Evolutionary conservation across 352 stramenopile genomes (phyloP), one percentile per base, ranked within the genome.

Genomic region (Globisporangium heterothallicum): DNA sequence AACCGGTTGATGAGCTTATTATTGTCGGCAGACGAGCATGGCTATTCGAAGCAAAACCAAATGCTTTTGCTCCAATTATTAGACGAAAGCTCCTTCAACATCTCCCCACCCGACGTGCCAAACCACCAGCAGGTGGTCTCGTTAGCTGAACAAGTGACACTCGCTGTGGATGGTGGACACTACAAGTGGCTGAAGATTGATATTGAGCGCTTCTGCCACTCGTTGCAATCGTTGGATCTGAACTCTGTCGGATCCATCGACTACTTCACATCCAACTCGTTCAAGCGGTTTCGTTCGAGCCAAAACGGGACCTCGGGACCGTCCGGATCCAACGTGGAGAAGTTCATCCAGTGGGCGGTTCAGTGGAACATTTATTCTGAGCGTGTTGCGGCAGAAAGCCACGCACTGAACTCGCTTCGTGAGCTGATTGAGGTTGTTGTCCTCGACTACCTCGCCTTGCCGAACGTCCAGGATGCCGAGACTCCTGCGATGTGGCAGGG

Each of bases 301-400:
- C 59, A 60, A 14, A 63, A 68, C 32, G 65, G 62, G 8, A 25
- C 13, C 46, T 47, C 34, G 9, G 68, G 52, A 38, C 49, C 68
- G 24, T 78, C 74, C 13, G 64, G 68, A 22, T 63, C 64, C 40
- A 66, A 58, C 16, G 63, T 69, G 26, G 61, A 86, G 27, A 48
- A 66, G 42, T 72, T 90, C 45, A 55, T 94, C 25, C 70, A 86
- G 53, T 94, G 83, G 83, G 78, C 83, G 7, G 72, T 92, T 24
- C 68, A 85, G 38, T 94, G 83, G 83, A 94, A 94, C 48, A 64
- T 84, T 24, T 94, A 89, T 56, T 94, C 83, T 26, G 83, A 94
- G 44, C 75, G 78, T 19, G 76, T 94, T 49, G 78, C 78, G 7
- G 83, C 81, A 9, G 80, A 92, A 54, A 91, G 78, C 36, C 80